Evolutionary conservation across 2,329 filamentous ascomycete species (phyloP), one percentile per base, ranked within the genome.

Genomic region (Cladobotryum mycophilum): DNA sequence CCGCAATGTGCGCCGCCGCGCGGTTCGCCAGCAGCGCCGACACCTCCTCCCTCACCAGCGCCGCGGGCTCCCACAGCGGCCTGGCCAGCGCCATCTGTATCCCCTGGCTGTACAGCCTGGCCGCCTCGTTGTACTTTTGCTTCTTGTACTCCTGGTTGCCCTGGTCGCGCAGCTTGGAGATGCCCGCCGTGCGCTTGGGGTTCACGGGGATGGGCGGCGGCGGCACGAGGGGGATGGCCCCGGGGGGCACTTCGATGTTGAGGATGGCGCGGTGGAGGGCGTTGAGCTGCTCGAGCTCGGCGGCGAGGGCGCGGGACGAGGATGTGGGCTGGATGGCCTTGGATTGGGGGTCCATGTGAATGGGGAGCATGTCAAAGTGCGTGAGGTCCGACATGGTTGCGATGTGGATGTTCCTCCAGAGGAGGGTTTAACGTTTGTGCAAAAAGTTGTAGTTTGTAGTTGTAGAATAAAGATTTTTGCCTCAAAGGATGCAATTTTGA

Each of bases 161-260:
- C 51, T 80, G 80, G 67, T 97, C 93, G 66, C 90, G 88, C 58
- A 97, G 84, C 73, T 97, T 97, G 70, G 78, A 82, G 70, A 99
- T 87, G 65, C 91, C 84, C 35, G 88, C 89, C 58, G 81, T 85
- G 64, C 92, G 89, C 74, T 96, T 96, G 47, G 89, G 91, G 76
- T 96, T 95, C 55, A 96, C 85, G 53, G 91, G 91, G 40, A 95
- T 79, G 0, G 93, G 93, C 0, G 92, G 87, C 5, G 91, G 90
- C 0, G 92, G 92, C 17, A 89, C 75, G 44, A 72, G 77, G 53
- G 81, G 78, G 5, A 85, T 81, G 30, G 74, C 68, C 41, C 81
- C 77, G 59, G 48, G 48, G 1, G 89, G 80, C 9, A 58, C 58
- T 11, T 69, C 67, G 53, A 65, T 49, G 49, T 70, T 70, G 60